A percentile compares a stretch with the other conserved stretches of the same genome.
Evolutionary conservation across 257 asterid species (phyloP).

Genomic region (Solanum medicagineum): DNA sequence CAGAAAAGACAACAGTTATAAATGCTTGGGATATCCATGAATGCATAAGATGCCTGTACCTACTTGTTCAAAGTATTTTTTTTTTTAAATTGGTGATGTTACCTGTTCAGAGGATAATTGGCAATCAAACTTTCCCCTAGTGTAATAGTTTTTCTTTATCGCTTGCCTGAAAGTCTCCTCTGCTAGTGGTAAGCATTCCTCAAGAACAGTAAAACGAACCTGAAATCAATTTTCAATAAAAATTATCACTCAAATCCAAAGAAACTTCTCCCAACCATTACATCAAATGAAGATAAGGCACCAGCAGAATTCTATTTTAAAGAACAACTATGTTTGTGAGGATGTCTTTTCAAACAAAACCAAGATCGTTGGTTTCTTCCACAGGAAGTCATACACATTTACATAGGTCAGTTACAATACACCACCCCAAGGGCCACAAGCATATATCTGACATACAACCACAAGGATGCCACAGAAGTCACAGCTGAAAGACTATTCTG

Average conservation of each 20-base stretch:
- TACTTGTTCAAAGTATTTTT: not conserved
- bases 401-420: not conserved
- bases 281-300: not conserved
- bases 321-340: not conserved
- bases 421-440: not conserved
- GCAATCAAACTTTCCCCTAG: not conserved
- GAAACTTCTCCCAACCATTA: not conserved
- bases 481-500: not conserved
- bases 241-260: not conserved
- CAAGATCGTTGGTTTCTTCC: not conserved
- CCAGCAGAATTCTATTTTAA: not conserved
- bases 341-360: not conserved
- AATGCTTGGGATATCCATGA: not conserved
- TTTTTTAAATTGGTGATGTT: not conserved
- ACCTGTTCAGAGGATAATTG: not conserved
- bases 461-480: not conserved
- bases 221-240: not conserved
- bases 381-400: not conserved
- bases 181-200: not conserved
- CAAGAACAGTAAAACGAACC: constrained; percentile 1
- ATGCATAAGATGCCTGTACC: not conserved
- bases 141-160: not conserved
- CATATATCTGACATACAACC: not conserved
- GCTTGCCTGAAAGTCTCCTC: constrained; percentile 1
- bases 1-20: not conserved